Base-by-base conservation (phyloP, 2,329 filamentous ascomycete species). In the Elsinoe australis region DNA sequence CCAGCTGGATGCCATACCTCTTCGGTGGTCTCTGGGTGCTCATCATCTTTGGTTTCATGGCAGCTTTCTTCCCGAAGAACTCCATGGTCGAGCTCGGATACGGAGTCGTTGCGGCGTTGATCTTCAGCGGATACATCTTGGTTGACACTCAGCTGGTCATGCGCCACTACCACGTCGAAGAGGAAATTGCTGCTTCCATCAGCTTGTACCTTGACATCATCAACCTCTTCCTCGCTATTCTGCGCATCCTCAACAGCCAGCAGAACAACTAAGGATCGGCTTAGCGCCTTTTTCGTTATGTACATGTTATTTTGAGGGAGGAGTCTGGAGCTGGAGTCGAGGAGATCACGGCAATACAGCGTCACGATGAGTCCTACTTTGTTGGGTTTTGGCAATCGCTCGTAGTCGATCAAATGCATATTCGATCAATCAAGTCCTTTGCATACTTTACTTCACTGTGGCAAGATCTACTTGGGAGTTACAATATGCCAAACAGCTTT, bases 91-190 rank as follows among this genome's bases (percentile, higher is more conserved):
- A 98, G 69, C 79, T 96, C 47, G 74, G 87, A 52, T 96, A 95
- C 61, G 87, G 88, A 49, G 82, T 83, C 5, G 68, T 89, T 10
- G 78, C 80, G 0, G 90, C 92, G 2, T 71, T 98, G 36, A 79
- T 98, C 62, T 98, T 98, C 73, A 89, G 83, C 41, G 90, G 75
- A 5, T 98, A 98, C 69, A 94, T 98, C 53, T 75, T 98, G 38
- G 87, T 96, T 38, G 92, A 98, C 64, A 98, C 92, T 0, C 92
- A 98, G 74, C 71, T 98, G 58, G 80, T 98, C 53, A 84, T 98
- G 79, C 80, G 89, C 61, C 86, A 95, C 67, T 92, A 95, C 69
- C 90, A 96, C 62, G 87, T 95, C 46, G 92, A 98, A 70, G 90
- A 95, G 76, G 89, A 95, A 74, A 95, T 96, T 64, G 88, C 89